Evolutionary conservation across 1,139 yeast species (phyloP).

Genomic region (Meyerozyma athensensis): DNA sequence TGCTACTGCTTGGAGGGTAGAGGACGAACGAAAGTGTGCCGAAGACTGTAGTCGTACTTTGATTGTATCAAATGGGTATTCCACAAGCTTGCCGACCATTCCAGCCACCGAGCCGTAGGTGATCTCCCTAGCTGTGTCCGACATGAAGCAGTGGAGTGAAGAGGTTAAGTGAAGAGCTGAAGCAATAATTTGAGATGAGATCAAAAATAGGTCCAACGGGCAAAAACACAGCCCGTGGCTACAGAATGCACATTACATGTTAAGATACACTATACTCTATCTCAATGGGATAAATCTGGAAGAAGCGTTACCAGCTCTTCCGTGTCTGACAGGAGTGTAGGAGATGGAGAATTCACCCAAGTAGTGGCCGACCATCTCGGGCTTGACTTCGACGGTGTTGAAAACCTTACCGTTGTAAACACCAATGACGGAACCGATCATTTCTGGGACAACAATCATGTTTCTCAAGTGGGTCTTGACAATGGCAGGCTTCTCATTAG

Average conservation of each 20-base stretch:
- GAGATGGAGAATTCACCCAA: constrained; percentile 99
- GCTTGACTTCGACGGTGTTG: constrained; percentile 98
- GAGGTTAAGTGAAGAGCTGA: background rate
- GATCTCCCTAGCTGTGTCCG: constrained; percentile 33
- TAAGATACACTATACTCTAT: constrained; percentile 16
- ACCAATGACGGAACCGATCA: constrained; percentile 99
- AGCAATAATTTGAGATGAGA: background rate
- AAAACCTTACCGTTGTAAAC: constrained; percentile 99
- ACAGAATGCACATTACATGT: constrained; percentile 1
- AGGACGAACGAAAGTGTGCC: constrained; percentile 35
- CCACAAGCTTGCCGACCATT: constrained; percentile 76
- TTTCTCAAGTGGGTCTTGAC: constrained; percentile 99
- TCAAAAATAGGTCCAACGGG: background rate
- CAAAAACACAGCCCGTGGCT: background rate
- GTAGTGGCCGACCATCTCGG: constrained; percentile 99
- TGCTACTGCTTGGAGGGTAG: constrained; percentile 58
- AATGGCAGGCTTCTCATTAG: constrained; percentile 95
- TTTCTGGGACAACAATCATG: constrained; percentile 98
- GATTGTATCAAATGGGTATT: constrained; percentile 89
- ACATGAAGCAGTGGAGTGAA: background rate
- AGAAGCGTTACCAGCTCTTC: constrained; percentile 97
- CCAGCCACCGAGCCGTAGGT: constrained; percentile 61
- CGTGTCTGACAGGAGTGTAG: constrained; percentile 99
- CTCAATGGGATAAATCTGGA: constrained; percentile 74
- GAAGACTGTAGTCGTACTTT: constrained; percentile 81